These are phyloP conservation scores for Mucor ambiguus DNA, from an alignment of 371 early-diverging fungal species.

Conservation along the genomic window DNA sequence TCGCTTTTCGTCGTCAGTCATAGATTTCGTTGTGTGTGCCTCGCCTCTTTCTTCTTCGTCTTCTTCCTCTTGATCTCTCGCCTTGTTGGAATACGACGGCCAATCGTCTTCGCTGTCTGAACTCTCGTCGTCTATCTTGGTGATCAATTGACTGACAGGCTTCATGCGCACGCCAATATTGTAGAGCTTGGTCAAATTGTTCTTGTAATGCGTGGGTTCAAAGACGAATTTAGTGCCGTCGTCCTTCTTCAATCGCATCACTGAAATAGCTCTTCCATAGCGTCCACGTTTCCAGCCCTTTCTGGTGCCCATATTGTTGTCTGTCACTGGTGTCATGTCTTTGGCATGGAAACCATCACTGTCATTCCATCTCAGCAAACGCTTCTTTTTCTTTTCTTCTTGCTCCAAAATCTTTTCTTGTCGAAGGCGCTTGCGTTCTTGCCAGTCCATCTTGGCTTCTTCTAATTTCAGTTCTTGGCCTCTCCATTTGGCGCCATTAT, in stretches of 20 bases:
- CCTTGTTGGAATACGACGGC: constrained; percentile 4
- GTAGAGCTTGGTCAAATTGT: constrained; percentile 68
- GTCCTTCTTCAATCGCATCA: constrained; percentile 62
- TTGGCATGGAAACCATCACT: constrained; percentile 50
- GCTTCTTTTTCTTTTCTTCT: constrained; percentile 37
- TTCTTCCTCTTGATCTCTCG: not conserved
- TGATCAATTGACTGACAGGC: constrained; percentile 38
- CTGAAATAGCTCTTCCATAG: constrained; percentile 76
- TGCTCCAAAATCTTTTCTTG: constrained; percentile 30
- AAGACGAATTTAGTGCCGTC: constrained; percentile 65
- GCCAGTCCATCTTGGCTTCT: constrained; percentile 78
- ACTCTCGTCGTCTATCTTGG: constrained; percentile 14
- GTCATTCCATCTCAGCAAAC: constrained; percentile 28
- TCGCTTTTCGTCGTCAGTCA: constrained; percentile 34
- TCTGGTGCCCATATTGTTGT: constrained; percentile 66
- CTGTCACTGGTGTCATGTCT: constrained; percentile 76
- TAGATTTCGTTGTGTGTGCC: not conserved
- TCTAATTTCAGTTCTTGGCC: constrained; percentile 75
- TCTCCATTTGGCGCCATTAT: constrained; percentile 89
- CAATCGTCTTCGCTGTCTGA: constrained; percentile 14
- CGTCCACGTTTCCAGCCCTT: constrained; percentile 77
- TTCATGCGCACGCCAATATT: constrained; percentile 53
- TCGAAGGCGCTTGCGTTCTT: constrained; percentile 44
- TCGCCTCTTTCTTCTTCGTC: not conserved
- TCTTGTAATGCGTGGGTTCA: constrained; percentile 76